Percentiles rank a stretch among this genome's conserved stretches.
Conservation (phyloP, 768 basidiomycete genomes). For the Pleurotus tuoliensis region DNA sequence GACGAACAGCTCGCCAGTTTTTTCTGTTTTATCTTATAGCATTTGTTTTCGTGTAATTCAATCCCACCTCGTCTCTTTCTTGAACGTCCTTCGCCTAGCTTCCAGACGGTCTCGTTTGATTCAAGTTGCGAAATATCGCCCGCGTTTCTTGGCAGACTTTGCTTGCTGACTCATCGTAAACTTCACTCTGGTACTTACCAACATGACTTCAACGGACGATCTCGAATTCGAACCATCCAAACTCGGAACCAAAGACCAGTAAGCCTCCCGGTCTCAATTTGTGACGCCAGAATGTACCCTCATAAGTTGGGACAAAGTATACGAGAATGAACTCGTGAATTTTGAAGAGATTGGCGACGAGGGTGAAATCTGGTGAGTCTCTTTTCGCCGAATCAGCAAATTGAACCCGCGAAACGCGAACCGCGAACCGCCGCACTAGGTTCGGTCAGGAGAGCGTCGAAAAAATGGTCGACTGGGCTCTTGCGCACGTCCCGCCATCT, state of each 20-base stretch:
- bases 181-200: slow-evolving; percentile 3
- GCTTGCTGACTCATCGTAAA: slow-evolving; percentile 28
- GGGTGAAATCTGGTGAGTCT: slow-evolving; percentile 72
- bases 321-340: slow-evolving; percentile 64
- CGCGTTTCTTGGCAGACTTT: background rate
- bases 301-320: slow-evolving; percentile 74
- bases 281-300: slow-evolving; percentile 5
- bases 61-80: background rate
- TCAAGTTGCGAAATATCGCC: too few species aligned
- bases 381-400: background rate
- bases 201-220: slow-evolving; percentile 34
- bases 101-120: too few species aligned
- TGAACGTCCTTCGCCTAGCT: background rate
- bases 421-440: slow-evolving; percentile 36
- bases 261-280: slow-evolving; percentile 19
- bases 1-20: background rate
- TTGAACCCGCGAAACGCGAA: too few species aligned
- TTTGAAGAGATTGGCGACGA: slow-evolving; percentile 79
- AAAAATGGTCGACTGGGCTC: slow-evolving; percentile 77
- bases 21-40: background rate
- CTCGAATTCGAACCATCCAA: slow-evolving; percentile 53
- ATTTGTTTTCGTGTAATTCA: slow-evolving; percentile 7
- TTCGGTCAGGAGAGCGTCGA: slow-evolving; percentile 73
- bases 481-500: slow-evolving; percentile 47
- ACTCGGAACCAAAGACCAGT: slow-evolving; percentile 81